phyloP scores from a whole-genome alignment of 768 basidiomycete species.

The Dacryopinax primogenitus region DNA sequence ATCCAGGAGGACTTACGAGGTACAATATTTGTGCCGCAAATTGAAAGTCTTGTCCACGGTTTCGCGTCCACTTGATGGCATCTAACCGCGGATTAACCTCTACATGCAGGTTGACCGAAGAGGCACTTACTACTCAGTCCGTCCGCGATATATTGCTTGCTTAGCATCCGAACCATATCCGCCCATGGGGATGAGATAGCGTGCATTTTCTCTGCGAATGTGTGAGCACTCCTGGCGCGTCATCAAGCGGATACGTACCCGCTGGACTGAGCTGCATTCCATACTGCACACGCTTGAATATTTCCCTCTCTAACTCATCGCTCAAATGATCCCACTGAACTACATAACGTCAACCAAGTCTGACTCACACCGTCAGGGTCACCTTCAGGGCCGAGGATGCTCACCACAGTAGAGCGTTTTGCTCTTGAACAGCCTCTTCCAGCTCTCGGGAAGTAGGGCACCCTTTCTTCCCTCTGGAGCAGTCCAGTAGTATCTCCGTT shows the following conservation, averaged over 20 bases:
- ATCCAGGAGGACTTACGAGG: not conserved
- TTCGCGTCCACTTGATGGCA: not conserved
- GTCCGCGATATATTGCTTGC: not conserved
- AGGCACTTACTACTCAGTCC: not conserved
- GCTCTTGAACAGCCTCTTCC: slow-evolving; percentile 2
- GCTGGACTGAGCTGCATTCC: slow-evolving; percentile 5
- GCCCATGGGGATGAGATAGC: not conserved
- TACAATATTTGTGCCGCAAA: not conserved
- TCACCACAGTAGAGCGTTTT: not conserved
- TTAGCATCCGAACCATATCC: not conserved
- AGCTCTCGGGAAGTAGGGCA: not conserved
- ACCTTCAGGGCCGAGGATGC: not conserved
- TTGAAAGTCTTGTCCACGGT: not conserved
- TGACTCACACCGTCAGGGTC: too few relatives aligned
- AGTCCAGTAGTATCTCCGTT: not conserved
- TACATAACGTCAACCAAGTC: not conserved
- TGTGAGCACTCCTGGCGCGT: not conserved
- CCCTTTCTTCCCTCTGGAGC: not conserved
- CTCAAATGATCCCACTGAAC: not conserved
- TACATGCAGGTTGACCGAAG: not conserved
- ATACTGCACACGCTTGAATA: slow-evolving; percentile 8
- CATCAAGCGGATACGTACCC: not conserved
- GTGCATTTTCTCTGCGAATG: not conserved
- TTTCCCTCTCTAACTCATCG: not conserved
- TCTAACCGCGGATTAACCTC: not conserved